These are phyloP conservation scores for Fistulifera pelliculosa DNA, from an alignment of 108 stramenopile genomes.

Conservation along the genomic window DNA sequence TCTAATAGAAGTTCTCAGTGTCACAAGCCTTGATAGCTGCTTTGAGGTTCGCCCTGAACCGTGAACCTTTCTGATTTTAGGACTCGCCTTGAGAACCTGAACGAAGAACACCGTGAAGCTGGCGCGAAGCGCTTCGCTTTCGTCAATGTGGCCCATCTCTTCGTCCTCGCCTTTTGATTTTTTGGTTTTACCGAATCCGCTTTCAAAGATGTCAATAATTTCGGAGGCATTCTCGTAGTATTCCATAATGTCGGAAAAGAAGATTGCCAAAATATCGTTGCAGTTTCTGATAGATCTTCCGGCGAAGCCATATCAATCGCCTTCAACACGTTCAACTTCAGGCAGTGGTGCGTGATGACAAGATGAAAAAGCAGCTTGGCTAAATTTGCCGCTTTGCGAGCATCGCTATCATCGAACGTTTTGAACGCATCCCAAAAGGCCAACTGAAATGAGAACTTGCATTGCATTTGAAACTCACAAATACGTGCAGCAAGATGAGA, in stretches of 20 bases:
- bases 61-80: conserved; percentile 71
- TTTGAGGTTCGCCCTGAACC: conserved; percentile 63
- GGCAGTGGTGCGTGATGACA: conserved; percentile 42
- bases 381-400: conserved; percentile 78
- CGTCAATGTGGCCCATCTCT: conserved; percentile 13
- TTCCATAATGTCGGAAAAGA: conserved; percentile 67
- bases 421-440: conserved; percentile 95
- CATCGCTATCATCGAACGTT: conserved; percentile 62
- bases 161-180: conserved; percentile 18
- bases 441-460: conserved; percentile 87
- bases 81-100: conserved; percentile 70
- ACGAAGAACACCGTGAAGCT: conserved; percentile 72
- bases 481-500: conserved; percentile 80
- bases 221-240: conserved; percentile 33
- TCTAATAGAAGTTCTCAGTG: conserved; percentile 11
- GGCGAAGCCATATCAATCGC: conserved; percentile 62
- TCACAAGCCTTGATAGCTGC: conserved; percentile 69
- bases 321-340: conserved; percentile 70
- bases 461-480: conserved; percentile 83
- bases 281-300: conserved; percentile 55
- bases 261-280: conserved; percentile 66
- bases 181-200: conserved; percentile 5
- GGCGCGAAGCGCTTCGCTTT: conserved; percentile 40
- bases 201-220: conserved; percentile 39
- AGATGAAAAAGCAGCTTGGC: conserved; percentile 85